A percentile compares a stretch with the other conserved stretches of the same genome.
Conservation (phyloP, 345 rosid species). For the Brassica rapa region DNA sequence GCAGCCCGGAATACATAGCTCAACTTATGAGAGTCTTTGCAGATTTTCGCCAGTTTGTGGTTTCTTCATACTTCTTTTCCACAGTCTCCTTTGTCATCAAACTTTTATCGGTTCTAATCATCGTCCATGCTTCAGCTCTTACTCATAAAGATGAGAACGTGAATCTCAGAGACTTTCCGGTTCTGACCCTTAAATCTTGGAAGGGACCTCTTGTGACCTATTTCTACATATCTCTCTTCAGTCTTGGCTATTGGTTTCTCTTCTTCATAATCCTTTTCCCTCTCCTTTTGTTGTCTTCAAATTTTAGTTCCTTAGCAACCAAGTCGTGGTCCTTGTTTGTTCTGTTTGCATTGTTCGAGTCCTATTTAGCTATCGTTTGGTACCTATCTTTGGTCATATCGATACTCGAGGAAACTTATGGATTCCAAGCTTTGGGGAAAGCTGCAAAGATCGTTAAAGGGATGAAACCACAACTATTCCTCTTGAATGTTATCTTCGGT, state of each 20-base stretch:
- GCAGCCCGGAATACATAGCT: conserved; percentile 27
- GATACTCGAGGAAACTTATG: conserved; percentile 51
- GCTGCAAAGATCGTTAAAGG: conserved; percentile 60
- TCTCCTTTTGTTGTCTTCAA: conserved; percentile 13
- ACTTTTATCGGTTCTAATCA: conserved; percentile 35
- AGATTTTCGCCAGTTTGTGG: conserved; percentile 31
- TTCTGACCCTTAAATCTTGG: conserved; percentile 37
- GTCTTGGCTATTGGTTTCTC: conserved; percentile 40
- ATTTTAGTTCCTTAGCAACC: not conserved
- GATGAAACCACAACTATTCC: conserved; percentile 46
- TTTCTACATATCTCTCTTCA: conserved; percentile 46
- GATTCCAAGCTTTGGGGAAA: conserved; percentile 59
- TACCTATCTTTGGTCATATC: conserved; percentile 56
- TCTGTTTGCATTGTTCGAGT: conserved; percentile 28
- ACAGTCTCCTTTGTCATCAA: conserved; percentile 12
- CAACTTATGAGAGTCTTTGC: conserved; percentile 32
- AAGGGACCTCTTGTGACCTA: conserved; percentile 49
- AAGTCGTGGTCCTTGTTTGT: not conserved
- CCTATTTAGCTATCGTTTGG: conserved; percentile 54
- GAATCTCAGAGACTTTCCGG: conserved; percentile 35
- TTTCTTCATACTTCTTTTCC: conserved; percentile 30
- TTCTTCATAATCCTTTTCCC: conserved; percentile 23
- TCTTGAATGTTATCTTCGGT: conserved; percentile 42
- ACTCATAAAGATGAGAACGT: conserved; percentile 29
- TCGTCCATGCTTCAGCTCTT: conserved; percentile 47